These are phyloP conservation scores for Planoprotostelium fungivorum DNA, from an alignment of 78 protist species.

Conservation along the genomic window DNA sequence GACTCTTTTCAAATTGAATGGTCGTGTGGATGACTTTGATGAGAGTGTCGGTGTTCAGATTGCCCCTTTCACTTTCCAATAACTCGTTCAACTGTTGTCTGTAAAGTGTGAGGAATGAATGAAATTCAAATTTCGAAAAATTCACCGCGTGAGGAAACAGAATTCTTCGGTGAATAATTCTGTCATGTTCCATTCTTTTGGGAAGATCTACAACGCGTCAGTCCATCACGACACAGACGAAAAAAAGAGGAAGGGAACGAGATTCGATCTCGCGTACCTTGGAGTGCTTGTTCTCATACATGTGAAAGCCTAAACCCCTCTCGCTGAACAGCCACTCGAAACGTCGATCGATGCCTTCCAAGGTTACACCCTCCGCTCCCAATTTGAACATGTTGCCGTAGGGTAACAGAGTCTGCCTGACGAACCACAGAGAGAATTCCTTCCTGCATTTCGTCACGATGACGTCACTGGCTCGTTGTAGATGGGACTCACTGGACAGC, in stretches of 20 bases:
- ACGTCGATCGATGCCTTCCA: neutral
- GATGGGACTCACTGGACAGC: neutral
- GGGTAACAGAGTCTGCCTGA: neutral
- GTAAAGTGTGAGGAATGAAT: no score
- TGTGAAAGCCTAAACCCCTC: neutral
- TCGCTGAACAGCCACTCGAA: neutral
- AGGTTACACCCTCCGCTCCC: neutral
- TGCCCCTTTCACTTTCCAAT: no score
- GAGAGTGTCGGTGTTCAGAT: neutral
- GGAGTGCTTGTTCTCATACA: neutral
- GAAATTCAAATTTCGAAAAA: no score
- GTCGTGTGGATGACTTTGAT: neutral
- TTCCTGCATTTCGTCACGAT: neutral
- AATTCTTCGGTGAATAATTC: constrained; percentile 3
- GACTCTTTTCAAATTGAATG: neutral
- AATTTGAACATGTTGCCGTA: neutral
- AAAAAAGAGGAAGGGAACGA: neutral
- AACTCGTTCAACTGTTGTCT: no score
- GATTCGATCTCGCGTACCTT: neutral
- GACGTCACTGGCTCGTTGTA: neutral
- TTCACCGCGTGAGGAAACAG: neutral
- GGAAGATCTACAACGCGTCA: neutral
- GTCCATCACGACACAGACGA: neutral
- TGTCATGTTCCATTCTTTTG: constrained; percentile 6
- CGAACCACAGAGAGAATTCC: neutral